Evolutionary conservation across 352 stramenopile genomes (phyloP), one percentile per base, ranked within the genome.

Genomic region (Peronospora tabacina): DNA sequence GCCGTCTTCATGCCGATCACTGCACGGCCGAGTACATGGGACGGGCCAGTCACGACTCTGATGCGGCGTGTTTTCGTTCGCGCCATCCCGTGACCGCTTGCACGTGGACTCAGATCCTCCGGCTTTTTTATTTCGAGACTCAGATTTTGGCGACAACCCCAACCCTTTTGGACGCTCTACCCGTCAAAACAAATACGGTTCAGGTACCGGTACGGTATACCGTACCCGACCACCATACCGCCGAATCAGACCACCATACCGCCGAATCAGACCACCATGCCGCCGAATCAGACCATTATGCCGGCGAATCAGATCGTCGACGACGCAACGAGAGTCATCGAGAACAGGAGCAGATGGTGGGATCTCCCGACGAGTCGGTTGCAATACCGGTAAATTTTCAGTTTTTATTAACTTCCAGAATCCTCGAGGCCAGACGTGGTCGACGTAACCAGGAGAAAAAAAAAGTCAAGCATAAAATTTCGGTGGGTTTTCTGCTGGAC

Each of bases 11-110:
- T 55, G 74, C 72, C 15, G 76, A 88, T 45, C 54, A 61, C 40
- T 64, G 68, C 48, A 85, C 76, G 12, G 58, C 72, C 33, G 72
- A 77, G 61, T 88, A 86, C 65, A 51, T 66, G 1, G 73, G 73
- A 1, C 64, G 70, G 11, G 76, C 56, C 37, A 70, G 56, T 29
- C 72, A 85, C 38, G 52, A 55, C n/a, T n/a, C 48, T 5, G 73
- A 87, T 36, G 76, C 73, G 20, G 61, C 70, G 17, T 77, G 75
- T 56, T 75, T 87, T 42, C 62, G 70, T 9, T 58, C 61, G 11
- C 44, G 42, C 7, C 46, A 49, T 11, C 52, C 68, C 0, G 68
- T 67, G 10, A 42, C 44, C 13, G 37, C 61, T n/a, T 33, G 15
- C 17, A 37, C 26, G 37, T 41, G 8, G 29, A 51, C 36, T 34